Conservation (phyloP, 2,329 filamentous ascomycete genomes). For the Pseudopithomyces maydicus region DNA sequence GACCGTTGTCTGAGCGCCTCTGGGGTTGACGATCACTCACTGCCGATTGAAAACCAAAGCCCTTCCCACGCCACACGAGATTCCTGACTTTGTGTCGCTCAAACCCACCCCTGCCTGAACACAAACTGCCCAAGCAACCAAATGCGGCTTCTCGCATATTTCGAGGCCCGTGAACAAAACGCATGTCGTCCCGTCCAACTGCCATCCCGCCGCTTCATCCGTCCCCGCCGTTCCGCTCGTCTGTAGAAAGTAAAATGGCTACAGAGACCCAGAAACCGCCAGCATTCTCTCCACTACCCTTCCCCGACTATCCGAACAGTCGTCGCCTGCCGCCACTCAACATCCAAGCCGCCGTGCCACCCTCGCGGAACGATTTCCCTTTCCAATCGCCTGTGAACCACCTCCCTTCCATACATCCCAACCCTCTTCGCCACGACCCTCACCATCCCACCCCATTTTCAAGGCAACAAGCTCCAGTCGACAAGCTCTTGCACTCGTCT, state of each 20-base stretch:
- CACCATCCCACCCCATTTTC: conserved; percentile 27
- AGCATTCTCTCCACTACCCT: conserved; percentile 47
- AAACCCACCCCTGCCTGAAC: conserved; percentile 44
- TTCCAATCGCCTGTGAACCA: conserved; percentile 46
- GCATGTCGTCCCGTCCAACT: conserved; percentile 51
- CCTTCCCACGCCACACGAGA: conserved; percentile 43
- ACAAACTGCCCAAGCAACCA: conserved; percentile 42
- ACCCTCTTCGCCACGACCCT: conserved; percentile 32
- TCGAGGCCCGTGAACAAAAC: conserved; percentile 47
- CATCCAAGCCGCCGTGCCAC: conserved; percentile 44
- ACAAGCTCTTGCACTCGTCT: conserved; percentile 43
- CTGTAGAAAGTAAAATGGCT: conserved; percentile 42
- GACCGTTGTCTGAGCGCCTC: conserved; percentile 39
- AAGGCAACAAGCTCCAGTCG: conserved; percentile 37
- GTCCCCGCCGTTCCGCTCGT: conserved; percentile 38
- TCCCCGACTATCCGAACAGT: conserved; percentile 44
- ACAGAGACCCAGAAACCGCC: conserved; percentile 52
- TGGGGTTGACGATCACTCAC: conserved; percentile 3
- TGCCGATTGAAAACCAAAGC: conserved; percentile 44
- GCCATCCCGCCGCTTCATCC: conserved; percentile 48
- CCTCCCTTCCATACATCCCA: conserved; percentile 43
- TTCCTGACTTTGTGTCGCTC: conserved; percentile 47
- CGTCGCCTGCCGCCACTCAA: conserved; percentile 46
- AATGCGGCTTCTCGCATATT: conserved; percentile 47
- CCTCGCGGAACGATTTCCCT: conserved; percentile 44